Base-by-base conservation (phyloP, 1,139 yeast genomes). In the Ashbya aceris region DNA sequence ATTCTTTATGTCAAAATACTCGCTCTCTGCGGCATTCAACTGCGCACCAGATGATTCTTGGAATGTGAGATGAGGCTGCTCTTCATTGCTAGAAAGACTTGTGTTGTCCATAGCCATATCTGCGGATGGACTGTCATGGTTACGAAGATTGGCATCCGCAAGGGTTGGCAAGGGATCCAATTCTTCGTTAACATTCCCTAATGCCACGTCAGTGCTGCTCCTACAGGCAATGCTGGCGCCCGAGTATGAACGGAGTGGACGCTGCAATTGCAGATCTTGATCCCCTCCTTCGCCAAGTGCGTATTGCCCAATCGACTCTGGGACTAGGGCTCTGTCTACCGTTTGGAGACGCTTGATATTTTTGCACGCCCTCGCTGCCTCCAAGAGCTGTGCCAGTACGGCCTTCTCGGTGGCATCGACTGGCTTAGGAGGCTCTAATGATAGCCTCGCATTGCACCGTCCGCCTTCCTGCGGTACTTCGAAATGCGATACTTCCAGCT, bases 401-500 rank as follows among this genome's bases (percentile, higher is more conserved):
- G 37, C 32, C 4, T 40, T 20, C 17, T 48, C 52, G n/a, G 41
- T 40, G 7, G 34, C 27, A n/a, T 29, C n/a, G 36, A 45, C 44
- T 3, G 38, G 13, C 10, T 35, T 38, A 4, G 52, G 49, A 20
- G 33, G n/a, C 4, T 40, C 37, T 9, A 41, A 37, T 10, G 41
- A 40, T 23, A 53, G 33, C 20, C 45, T 42, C 8, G 41, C 14
- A 4, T 42, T 23, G 8, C 47, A 39, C 11, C 53, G 12, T 9
- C 38, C 12, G 2, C 38, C 53, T 50, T 83, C 91, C n/a, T 69
- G 54, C 1, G 67, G 60, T 35, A 77, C 76, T 45, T 75, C 71
- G 65, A 81, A 83, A 9, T 83, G 69, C 33, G 76, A 73, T 32
- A 86, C 71, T 30, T 79, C 77, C 33, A 89, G 65, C 8, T 83